A percentile compares a stretch with the other conserved stretches of the same genome.
phyloP scores from a whole-genome alignment of 441 rosid species.

The Gossypium trilobum region DNA sequence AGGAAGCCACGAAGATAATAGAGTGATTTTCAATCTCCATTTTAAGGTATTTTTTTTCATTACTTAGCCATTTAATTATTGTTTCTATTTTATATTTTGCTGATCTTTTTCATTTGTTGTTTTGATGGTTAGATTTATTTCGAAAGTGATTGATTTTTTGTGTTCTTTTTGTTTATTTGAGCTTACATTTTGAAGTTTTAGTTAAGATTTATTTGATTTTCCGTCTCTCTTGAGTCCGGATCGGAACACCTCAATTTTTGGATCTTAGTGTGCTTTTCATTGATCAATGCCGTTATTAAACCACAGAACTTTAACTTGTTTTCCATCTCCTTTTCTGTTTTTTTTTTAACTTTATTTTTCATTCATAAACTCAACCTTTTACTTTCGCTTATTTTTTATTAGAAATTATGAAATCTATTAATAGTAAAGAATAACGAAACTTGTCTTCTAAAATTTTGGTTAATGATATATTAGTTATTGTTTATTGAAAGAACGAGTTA shows the following conservation, averaged over 20 bases:
- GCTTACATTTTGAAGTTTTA: conserved; percentile 6
- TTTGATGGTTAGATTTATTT: conserved; percentile 10
- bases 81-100: background rate
- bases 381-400: background rate
- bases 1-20: background rate
- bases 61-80: background rate
- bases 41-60: background rate
- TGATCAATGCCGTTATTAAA: background rate
- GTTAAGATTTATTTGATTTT: background rate
- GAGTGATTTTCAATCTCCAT: background rate
- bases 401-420: background rate
- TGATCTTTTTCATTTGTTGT: background rate
- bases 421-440: background rate
- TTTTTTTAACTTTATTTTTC: background rate
- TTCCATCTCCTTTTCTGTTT: background rate
- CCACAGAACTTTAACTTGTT: background rate
- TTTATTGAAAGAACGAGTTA: background rate
- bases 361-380: background rate
- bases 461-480: background rate
- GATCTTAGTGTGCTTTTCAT: background rate
- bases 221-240: background rate
- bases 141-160: background rate
- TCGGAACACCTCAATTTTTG: background rate
- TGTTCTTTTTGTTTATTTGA: background rate
- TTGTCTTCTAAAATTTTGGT: background rate